Evolutionary conservation across 2,329 filamentous ascomycete genomes (phyloP).

Genomic region (Diplocarpon rosae): DNA sequence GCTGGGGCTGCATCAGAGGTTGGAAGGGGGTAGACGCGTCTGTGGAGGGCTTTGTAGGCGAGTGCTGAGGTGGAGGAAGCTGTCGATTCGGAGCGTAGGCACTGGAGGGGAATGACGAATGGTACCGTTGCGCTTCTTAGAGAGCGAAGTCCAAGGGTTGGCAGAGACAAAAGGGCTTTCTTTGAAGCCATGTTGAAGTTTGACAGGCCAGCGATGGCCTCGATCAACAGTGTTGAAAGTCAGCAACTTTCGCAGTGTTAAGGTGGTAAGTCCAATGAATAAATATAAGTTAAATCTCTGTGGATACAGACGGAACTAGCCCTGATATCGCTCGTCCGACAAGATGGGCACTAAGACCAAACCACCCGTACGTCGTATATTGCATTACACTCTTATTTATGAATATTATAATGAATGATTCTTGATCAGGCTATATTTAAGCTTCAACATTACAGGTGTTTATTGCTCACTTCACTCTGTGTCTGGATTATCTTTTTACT

Average conservation of each 20-base stretch:
- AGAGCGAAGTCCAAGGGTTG: constrained; percentile 17
- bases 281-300: too few relatives aligned
- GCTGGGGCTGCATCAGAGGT: constrained; percentile 64
- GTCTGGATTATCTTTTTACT: too few relatives aligned
- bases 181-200: constrained; percentile 23
- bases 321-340: too few relatives aligned
- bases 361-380: too few relatives aligned
- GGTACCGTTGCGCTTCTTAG: constrained; percentile 8
- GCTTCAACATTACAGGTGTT: too few relatives aligned
- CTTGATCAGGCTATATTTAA: too few relatives aligned
- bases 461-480: too few relatives aligned
- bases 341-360: too few relatives aligned
- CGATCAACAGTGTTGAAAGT: neutral
- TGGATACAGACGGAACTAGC: too few relatives aligned
- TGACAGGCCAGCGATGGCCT: neutral
- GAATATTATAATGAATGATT: too few relatives aligned
- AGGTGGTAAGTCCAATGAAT: too few relatives aligned
- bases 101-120: constrained; percentile 16
- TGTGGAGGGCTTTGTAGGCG: constrained; percentile 93
- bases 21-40: constrained; percentile 75
- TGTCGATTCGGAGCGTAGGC: constrained; percentile 33
- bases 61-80: constrained; percentile 79
- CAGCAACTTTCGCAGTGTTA: neutral
- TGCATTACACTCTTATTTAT: too few relatives aligned
- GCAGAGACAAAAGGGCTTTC: constrained; percentile 23